Evolutionary conservation across 352 stramenopile genomes (phyloP).

Genomic region (Phytophthora multivora): DNA sequence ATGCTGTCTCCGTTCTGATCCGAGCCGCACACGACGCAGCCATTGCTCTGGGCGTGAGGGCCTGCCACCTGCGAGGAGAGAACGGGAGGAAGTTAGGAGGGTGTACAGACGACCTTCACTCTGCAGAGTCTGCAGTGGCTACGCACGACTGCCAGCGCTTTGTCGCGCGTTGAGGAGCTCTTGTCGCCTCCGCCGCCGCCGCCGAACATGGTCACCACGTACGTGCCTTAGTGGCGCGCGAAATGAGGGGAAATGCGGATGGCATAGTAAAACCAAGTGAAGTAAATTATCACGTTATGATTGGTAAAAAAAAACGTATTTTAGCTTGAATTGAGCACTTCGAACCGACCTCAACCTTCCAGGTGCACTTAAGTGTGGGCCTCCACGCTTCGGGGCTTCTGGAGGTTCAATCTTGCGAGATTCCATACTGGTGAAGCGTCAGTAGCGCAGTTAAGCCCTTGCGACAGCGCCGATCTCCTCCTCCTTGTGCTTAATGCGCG

Average conservation of each 20-base stretch:
- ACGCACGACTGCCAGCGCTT: slow-evolving; percentile 17
- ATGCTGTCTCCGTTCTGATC: slow-evolving; percentile 84
- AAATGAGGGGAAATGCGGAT: background rate
- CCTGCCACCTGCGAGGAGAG: slow-evolving; percentile 23
- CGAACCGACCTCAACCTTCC: no score
- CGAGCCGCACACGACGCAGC: slow-evolving; percentile 70
- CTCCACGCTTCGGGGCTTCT: no score
- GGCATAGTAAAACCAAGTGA: background rate
- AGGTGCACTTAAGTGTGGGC: no score
- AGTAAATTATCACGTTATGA: background rate
- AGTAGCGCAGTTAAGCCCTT: no score
- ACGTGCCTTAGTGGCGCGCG: background rate
- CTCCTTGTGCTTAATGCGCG: no score
- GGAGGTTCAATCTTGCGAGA: no score
- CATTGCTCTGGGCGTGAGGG: slow-evolving; percentile 43
- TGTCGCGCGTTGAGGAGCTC: slow-evolving; percentile 24
- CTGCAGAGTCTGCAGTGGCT: background rate
- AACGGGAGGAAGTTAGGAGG: background rate
- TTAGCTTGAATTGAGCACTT: no score
- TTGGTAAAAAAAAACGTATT: background rate
- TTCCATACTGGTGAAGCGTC: no score
- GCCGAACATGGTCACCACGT: slow-evolving; percentile 20
- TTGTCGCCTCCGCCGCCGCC: slow-evolving; percentile 9
- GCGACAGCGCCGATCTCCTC: no score
- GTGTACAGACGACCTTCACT: background rate